Percentiles rank a stretch among this genome's conserved stretches.
These are phyloP conservation scores for Pythium aquatile DNA, from an alignment of 352 stramenopile genomes.

Conservation along the genomic window DNA sequence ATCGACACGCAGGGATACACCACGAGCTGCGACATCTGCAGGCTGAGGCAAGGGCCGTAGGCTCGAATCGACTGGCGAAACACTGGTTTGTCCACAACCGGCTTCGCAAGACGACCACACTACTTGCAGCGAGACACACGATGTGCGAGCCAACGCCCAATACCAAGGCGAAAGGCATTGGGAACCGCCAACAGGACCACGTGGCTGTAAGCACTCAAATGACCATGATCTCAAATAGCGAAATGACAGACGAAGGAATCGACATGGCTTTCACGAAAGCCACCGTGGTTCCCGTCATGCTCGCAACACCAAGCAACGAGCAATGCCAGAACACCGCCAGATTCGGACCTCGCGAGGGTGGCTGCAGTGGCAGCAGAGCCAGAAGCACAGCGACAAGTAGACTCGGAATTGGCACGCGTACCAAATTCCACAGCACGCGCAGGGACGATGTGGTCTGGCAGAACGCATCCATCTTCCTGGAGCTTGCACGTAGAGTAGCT, in stretches of 20 bases:
- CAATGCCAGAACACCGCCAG: neutral
- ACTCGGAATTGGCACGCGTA: neutral
- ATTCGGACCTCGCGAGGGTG: neutral
- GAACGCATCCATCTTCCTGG: neutral
- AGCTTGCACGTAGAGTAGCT: neutral
- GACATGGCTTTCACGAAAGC: slow-evolving; percentile 3
- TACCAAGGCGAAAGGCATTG: slow-evolving; percentile 7
- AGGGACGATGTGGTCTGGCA: neutral
- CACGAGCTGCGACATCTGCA: slow-evolving; percentile 15
- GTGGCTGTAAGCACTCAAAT: neutral
- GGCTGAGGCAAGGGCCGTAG: slow-evolving; percentile 1
- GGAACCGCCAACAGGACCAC: neutral
- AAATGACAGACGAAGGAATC: neutral
- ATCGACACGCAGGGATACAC: slow-evolving; percentile 25
- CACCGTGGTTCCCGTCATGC: neutral
- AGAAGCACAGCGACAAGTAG: neutral
- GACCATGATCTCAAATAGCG: neutral
- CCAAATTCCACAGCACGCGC: neutral
- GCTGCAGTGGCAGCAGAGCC: neutral
- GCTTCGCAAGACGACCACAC: slow-evolving; percentile 8
- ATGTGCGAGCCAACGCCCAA: neutral
- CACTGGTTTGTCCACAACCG: slow-evolving; percentile 8
- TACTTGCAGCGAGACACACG: neutral
- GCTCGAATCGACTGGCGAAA: neutral
- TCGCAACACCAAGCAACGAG: neutral